These are phyloP conservation scores for Russula sp. DNA, from an alignment of 768 basidiomycete species.

Conservation along the genomic window DNA sequence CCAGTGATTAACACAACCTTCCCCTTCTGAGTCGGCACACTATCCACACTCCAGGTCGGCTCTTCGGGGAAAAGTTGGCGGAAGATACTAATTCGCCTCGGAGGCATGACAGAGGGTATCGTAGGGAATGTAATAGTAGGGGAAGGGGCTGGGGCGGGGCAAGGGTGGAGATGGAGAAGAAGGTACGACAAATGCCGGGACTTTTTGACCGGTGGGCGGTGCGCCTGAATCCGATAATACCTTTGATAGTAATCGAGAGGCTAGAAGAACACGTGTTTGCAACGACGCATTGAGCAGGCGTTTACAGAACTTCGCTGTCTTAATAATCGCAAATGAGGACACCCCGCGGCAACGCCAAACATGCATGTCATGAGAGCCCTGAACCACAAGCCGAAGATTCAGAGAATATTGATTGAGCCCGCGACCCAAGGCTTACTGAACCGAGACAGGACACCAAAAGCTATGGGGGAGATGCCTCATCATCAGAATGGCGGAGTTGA, in stretches of 20 bases:
- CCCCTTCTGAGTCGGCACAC: slow-evolving; percentile 24
- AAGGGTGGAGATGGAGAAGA: background rate
- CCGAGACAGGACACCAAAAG: background rate
- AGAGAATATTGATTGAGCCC: background rate
- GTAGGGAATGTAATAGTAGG: background rate
- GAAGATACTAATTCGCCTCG: background rate
- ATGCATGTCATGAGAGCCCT: background rate
- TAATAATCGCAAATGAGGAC: background rate
- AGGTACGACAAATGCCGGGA: background rate
- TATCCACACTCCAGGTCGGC: slow-evolving; percentile 19
- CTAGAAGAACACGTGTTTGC: background rate
- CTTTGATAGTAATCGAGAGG: background rate
- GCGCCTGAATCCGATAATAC: background rate
- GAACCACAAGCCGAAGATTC: background rate
- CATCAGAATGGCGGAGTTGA: background rate
- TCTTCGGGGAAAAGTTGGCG: slow-evolving; percentile 17
- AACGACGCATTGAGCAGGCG: background rate
- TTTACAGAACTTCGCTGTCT: background rate
- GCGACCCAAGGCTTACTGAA: background rate
- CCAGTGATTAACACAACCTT: slow-evolving; percentile 24
- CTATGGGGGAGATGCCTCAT: background rate
- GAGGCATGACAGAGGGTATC: background rate
- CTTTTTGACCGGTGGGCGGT: background rate
- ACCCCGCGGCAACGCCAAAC: background rate
- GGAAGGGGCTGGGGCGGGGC: background rate